Conservation (phyloP, 352 stramenopile species). For the Phytophthora brassicae region DNA sequence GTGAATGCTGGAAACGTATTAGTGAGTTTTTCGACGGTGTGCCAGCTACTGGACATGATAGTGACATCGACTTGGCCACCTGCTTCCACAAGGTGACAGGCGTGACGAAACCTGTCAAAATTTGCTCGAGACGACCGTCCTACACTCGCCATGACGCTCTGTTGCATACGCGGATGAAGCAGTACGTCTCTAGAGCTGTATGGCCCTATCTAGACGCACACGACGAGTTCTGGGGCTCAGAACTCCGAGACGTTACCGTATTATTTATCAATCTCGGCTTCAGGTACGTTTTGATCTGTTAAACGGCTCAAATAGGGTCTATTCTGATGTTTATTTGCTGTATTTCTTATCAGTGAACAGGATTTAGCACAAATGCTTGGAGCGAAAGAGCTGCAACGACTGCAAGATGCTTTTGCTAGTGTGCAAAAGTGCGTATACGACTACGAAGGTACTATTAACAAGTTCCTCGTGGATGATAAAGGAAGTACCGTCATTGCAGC, state of each 20-base stretch:
- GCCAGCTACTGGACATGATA: conserved; percentile 23
- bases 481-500: conserved; percentile 93
- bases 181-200: conserved; percentile 91
- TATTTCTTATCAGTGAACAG: conserved; percentile 47
- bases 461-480: conserved; percentile 96
- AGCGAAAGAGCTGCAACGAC: conserved; percentile 59
- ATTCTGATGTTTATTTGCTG: neutral
- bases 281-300: conserved; percentile 37
- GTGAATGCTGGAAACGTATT: conserved; percentile 78
- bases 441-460: conserved; percentile 96
- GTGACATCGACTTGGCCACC: conserved; percentile 8
- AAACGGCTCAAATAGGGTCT: too few species aligned
- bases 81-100: conserved; percentile 61
- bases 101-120: conserved; percentile 61
- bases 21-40: conserved; percentile 62
- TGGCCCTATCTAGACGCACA: conserved; percentile 91
- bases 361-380: conserved; percentile 80
- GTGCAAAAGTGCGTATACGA: conserved; percentile 92
- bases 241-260: conserved; percentile 90
- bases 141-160: conserved; percentile 78
- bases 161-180: conserved; percentile 86
- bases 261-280: conserved; percentile 95
- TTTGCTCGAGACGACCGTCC: conserved; percentile 69
- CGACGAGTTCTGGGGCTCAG: conserved; percentile 93
- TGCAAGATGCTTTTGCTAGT: conserved; percentile 77